Evolutionary conservation across 208 protist species (phyloP).

Genomic region (Phytomonas francai): DNA sequence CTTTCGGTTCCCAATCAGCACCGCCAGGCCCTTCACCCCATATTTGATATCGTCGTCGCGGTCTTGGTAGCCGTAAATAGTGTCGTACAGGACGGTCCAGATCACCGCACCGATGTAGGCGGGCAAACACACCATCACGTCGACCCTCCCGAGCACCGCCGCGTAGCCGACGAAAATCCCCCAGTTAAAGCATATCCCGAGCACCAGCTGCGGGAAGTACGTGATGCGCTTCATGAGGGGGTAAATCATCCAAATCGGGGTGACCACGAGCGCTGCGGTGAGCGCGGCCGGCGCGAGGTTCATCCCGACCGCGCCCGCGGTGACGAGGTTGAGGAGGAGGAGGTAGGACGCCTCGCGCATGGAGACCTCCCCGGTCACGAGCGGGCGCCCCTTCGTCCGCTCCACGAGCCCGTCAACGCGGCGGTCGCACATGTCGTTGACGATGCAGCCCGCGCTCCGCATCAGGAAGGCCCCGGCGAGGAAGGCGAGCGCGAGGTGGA

Average conservation of each 20-base stretch:
- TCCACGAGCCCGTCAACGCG: conserved; percentile 68
- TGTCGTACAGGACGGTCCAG: conserved; percentile 82
- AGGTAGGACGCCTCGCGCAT: conserved; percentile 44
- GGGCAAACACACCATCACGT: conserved; percentile 59
- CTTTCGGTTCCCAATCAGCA: conserved; percentile 78
- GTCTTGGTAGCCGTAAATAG: conserved; percentile 82
- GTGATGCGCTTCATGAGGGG: conserved; percentile 83
- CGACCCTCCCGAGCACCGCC: conserved; percentile 66
- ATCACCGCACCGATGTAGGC: conserved; percentile 60
- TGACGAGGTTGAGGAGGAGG: conserved; percentile 29
- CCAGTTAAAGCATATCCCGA: conserved; percentile 75
- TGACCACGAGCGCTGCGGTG: conserved; percentile 40
- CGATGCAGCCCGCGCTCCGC: conserved; percentile 75
- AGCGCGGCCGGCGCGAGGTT: conserved; percentile 67
- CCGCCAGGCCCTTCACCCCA: conserved; percentile 76
- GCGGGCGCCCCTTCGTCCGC: conserved; percentile 54
- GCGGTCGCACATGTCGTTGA: conserved; percentile 83
- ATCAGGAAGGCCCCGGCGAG: conserved; percentile 64
- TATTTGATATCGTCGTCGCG: conserved; percentile 64
- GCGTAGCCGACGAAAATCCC: conserved; percentile 87
- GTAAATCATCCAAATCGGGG: conserved; percentile 59
- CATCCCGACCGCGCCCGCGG: conserved; percentile 46
- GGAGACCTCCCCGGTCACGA: conserved; percentile 43
- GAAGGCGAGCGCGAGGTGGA: conserved; percentile 64
- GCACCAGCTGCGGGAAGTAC: conserved; percentile 67